A percentile compares a stretch with the other conserved stretches of the same genome.
Evolutionary conservation across 352 stramenopile species (phyloP).

Genomic region (Phytophthora megakarya): DNA sequence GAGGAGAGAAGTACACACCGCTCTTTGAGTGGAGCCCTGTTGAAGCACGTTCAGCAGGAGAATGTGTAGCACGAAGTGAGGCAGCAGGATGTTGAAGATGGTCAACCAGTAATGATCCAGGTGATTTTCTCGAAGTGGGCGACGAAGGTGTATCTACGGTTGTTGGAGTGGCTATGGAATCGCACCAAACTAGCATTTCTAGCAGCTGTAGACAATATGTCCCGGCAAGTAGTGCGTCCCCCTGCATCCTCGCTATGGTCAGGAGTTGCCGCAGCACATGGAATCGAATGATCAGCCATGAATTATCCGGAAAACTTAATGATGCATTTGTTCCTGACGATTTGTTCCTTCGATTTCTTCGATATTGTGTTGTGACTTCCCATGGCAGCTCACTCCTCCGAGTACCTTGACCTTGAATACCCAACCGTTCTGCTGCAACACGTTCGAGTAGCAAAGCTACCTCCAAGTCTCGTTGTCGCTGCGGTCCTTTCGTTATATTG

Average conservation of each 20-base stretch:
- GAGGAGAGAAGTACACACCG: constrained; percentile 65
- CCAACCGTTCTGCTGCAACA: constrained; percentile 52
- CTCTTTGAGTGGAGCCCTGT: constrained; percentile 55
- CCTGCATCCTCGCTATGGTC: constrained; percentile 59
- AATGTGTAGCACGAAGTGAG: constrained; percentile 29
- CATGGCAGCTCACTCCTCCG: constrained; percentile 27
- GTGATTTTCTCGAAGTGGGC: constrained; percentile 5
- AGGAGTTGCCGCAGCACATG: constrained; percentile 81
- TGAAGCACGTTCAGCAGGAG: constrained; percentile 19
- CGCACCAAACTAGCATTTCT: constrained; percentile 67
- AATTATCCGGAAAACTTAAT: constrained; percentile 32
- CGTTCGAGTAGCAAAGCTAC: constrained; percentile 62
- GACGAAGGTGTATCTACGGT: constrained; percentile 7
- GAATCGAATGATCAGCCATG: constrained; percentile 77
- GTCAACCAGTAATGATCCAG: constrained; percentile 33
- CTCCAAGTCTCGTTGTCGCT: constrained; percentile 55
- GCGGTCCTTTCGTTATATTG: constrained; percentile 19
- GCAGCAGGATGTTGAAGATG: constrained; percentile 42
- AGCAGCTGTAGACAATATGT: constrained; percentile 69
- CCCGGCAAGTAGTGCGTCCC: constrained; percentile 54
- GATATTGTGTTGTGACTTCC: constrained; percentile 54
- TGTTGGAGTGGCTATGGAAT: constrained; percentile 37
- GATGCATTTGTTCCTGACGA: constrained; percentile 3
- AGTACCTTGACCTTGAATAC: constrained; percentile 34
- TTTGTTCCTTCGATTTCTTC: constrained; percentile 30